phyloP scores from a whole-genome alignment of 768 basidiomycete species.

The Crucibulum laeve region DNA sequence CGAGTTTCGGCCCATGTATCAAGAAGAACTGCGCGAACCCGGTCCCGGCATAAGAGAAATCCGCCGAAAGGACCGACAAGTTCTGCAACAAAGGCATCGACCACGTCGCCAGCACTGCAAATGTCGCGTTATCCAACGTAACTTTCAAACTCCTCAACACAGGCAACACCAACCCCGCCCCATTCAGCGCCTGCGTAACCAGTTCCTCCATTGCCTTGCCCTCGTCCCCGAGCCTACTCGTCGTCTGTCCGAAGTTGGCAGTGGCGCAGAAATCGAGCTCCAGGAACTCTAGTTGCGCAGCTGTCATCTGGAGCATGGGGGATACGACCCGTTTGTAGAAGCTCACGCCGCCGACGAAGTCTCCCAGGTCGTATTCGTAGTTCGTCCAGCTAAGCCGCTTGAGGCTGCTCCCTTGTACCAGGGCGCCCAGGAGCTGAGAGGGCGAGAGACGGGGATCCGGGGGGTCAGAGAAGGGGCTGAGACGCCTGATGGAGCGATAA shows the following conservation, averaged over 20 bases:
- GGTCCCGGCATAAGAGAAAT: slow-evolving; percentile 63
- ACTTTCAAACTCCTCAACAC: slow-evolving; percentile 65
- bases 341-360: slow-evolving; percentile 36
- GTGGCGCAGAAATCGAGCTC: slow-evolving; percentile 54
- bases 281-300: slow-evolving; percentile 57
- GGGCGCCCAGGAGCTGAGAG: slow-evolving; percentile 53
- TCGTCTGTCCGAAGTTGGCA: slow-evolving; percentile 2
- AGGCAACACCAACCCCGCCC: slow-evolving; percentile 41
- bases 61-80: slow-evolving; percentile 65
- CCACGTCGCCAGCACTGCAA: slow-evolving; percentile 64
- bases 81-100: slow-evolving; percentile 58
- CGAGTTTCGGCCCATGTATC: slow-evolving; percentile 56
- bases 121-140: slow-evolving; percentile 68
- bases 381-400: slow-evolving; percentile 67
- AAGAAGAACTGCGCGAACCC: slow-evolving; percentile 67
- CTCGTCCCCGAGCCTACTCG: not conserved
- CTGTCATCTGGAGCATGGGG: slow-evolving; percentile 46
- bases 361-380: slow-evolving; percentile 41
- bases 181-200: not conserved
- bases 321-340: slow-evolving; percentile 53
- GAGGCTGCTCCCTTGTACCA: slow-evolving; percentile 49
- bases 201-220: not conserved
- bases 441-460: not conserved
- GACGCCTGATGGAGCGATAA: slow-evolving; percentile 56
- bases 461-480: not conserved